phyloP scores from a whole-genome alignment of 169 alveolate species.

The Plasmodium knowlesi region DNA sequence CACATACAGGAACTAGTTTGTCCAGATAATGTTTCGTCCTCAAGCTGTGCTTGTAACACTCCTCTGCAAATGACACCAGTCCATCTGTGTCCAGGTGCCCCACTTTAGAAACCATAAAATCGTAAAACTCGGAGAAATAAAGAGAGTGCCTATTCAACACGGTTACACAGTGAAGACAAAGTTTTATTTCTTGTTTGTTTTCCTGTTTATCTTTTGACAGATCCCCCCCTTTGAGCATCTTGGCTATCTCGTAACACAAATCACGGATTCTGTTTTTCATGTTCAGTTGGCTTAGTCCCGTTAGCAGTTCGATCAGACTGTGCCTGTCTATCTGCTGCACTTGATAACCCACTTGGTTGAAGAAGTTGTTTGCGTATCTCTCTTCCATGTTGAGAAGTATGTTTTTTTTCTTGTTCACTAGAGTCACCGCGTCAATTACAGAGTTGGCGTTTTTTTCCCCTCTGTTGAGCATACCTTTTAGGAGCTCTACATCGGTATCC shows the following conservation, averaged over 20 bases:
- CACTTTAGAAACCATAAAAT: background rate
- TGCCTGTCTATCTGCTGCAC: background rate
- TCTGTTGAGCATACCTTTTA: background rate
- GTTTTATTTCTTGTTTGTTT: background rate
- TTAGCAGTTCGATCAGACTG: background rate
- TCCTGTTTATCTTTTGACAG: background rate
- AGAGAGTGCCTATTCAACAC: slow-evolving; percentile 15
- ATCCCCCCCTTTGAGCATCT: background rate
- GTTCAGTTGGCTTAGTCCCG: background rate
- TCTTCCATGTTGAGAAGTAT: slow-evolving; percentile 2
- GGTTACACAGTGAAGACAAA: slow-evolving; percentile 18
- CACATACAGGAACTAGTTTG: slow-evolving; percentile 5
- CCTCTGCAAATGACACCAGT: slow-evolving; percentile 6
- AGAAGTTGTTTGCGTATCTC: slow-evolving; percentile 1
- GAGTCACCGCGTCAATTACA: background rate
- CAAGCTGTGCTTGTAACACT: slow-evolving; percentile 39
- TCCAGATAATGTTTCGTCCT: slow-evolving; percentile 59
- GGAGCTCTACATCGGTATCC: background rate
- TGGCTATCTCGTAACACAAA: slow-evolving; percentile 30
- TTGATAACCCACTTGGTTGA: background rate
- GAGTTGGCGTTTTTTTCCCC: background rate
- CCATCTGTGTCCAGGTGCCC: slow-evolving; percentile 16
- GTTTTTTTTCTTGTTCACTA: background rate
- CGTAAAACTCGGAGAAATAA: slow-evolving; percentile 45
- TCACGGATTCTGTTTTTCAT: slow-evolving; percentile 38